Conservation (phyloP, 768 basidiomycete species). For the Xerocomus brunneocitrinus region DNA sequence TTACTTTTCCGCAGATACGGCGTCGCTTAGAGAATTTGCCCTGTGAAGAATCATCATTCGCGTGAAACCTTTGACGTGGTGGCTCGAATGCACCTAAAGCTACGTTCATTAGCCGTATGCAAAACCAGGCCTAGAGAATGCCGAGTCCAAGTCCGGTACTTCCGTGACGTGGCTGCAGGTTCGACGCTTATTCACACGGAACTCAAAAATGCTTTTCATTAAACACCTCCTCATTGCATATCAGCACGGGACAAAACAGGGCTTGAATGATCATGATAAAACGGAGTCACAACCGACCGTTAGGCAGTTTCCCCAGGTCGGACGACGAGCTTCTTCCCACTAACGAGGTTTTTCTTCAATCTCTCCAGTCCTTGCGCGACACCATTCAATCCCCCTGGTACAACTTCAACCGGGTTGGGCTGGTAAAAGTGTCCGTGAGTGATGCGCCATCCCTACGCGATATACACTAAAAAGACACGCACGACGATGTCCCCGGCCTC, state of each 20-base stretch:
- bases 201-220: too few relatives aligned
- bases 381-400: slow-evolving; percentile 37
- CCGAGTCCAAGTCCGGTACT: too few relatives aligned
- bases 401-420: slow-evolving; percentile 22
- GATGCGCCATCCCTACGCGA: background rate
- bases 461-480: background rate
- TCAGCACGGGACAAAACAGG: background rate
- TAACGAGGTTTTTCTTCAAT: slow-evolving; percentile 35
- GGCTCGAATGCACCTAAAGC: too few relatives aligned
- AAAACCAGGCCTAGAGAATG: too few relatives aligned
- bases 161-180: too few relatives aligned
- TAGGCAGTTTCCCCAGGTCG: slow-evolving; percentile 31
- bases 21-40: too few relatives aligned
- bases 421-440: background rate
- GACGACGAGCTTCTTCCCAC: slow-evolving; percentile 28
- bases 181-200: too few relatives aligned
- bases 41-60: too few relatives aligned
- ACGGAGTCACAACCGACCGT: background rate
- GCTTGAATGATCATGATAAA: background rate
- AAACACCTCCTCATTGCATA: too few relatives aligned
- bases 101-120: too few relatives aligned
- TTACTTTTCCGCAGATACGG: too few relatives aligned
- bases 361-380: slow-evolving; percentile 31
- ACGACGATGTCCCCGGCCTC: slow-evolving; percentile 17
- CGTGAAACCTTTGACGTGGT: too few relatives aligned